Base-by-base conservation (phyloP, 306 rosid species). In the Hylodesmum podocarpum region DNA sequence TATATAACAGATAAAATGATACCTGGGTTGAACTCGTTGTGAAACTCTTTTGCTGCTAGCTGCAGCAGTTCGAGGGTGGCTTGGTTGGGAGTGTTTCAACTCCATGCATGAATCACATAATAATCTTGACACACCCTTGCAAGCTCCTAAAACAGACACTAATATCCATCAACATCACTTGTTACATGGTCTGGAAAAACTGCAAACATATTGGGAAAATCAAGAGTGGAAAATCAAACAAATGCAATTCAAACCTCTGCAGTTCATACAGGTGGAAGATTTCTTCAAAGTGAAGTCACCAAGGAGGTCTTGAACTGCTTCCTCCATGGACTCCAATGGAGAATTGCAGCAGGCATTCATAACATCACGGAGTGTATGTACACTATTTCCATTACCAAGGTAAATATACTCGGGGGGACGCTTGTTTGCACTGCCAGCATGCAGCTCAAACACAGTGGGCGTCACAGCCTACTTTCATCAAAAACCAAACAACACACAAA, bases 341-440 rank as follows among this genome's bases (percentile, higher is more conserved):
- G 80, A 72, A 78, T 43, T 61, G 21, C 44, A 78, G 47, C 92
- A 96, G 0, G 89, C 87, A 36, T 50, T 92, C 85, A 96, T 87
- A 73, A 92, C 82, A 64, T 96, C 97, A 6, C 98, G 89, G 34
- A 96, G 99, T 59, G 90, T 87, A 27, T 41, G 73, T 54, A 94
- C 94, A 73, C 86, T 78, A 36, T 41, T 79, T 47, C 94, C 94
- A 73, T 84, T 88, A 58, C 86, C 91, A 77, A 96, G 82, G 85
- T 83, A 89, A 58, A 83, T 91, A 64, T 92, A 89, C 74, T 91
- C 98, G 0, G 94, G 94, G 5, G 99, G 98, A 9, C 94, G 93
- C 78, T 91, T 92, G 81, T 87, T 89, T 69, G 90, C 59, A 81
- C 99, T 92, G 36, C 93, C 88, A 22, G 99, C 99, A 81, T 96